Base-by-base conservation (phyloP, 139 green algal species). In the Tetradesmus obliquus region DNA sequence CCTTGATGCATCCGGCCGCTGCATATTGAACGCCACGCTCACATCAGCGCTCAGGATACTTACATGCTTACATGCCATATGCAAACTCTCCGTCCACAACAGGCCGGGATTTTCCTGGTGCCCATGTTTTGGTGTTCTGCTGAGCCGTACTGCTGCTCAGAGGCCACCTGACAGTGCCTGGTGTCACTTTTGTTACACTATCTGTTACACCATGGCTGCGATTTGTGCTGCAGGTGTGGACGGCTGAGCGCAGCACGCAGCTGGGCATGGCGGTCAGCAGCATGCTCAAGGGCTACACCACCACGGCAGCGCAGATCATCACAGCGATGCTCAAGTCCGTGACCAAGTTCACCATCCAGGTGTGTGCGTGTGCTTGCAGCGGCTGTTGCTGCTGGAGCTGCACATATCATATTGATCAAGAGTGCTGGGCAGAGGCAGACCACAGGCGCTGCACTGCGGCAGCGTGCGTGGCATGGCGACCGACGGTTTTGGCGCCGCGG, bases 241-340 rank as follows among this genome's bases (percentile, higher is more conserved):
- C 94, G 0, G 60, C 93, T 2, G 95, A 97, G 91, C 93, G 96
- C 86, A 96, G 92, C 79, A 91, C 92, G 58, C 94, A 97, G 88
- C 93, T 99, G 62, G 97, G 96, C 24, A 91, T 94, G 62, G 96
- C 96, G 3, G 93, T 99, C 54, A 94, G 96, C 19, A 96, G 93
- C 86, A 95, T 98, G 92, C 91, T 99, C 87, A 95, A 96, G 60
- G 94, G 95, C 60, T 99, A 99, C 94, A 99, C 97, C 62, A 97
- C 97, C 55, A 96, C 96, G 10, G 97, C 97, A 12, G 96, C 97
- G 82, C 92, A 92, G 87, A 91, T 98, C 79, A 98, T 96, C 7
- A 95, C 95, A 5, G 87, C 93, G 19, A 93, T 98, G 53, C 88
- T 99, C 57, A 96, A 95, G 74, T 96, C 95, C 60, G 95, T 98